Percentiles rank a stretch among this genome's conserved stretches.
Conservation (phyloP, 495 filamentous ascomycete genomes). For the Xylaria scruposa region DNA sequence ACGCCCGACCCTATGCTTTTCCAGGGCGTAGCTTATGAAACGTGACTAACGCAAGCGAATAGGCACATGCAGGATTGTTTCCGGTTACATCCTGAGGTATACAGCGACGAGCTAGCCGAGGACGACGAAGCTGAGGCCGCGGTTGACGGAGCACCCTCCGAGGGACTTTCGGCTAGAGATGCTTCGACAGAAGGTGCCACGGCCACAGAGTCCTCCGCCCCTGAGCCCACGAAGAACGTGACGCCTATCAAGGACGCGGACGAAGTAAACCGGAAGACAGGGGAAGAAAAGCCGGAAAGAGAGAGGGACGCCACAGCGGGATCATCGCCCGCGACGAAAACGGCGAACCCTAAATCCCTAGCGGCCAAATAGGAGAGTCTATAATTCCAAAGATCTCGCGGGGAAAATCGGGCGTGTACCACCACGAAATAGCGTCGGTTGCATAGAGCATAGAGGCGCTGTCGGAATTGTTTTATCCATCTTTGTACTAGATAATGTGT, state of each 20-base stretch:
- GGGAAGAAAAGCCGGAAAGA: conserved; percentile 19
- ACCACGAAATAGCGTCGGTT: conserved; percentile 12
- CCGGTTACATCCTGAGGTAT: conserved; percentile 85
- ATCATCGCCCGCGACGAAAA: conserved; percentile 11
- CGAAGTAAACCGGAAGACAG: conserved; percentile 16
- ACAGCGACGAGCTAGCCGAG: conserved; percentile 87
- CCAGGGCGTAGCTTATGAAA: not conserved
- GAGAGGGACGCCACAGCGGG: conserved; percentile 28
- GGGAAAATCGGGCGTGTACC: not conserved
- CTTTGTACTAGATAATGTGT: conserved; percentile 24
- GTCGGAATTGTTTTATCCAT: conserved; percentile 19
- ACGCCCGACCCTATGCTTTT: conserved; percentile 40
- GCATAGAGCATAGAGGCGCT: conserved; percentile 22
- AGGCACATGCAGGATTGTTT: conserved; percentile 98
- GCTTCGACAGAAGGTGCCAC: conserved; percentile 7
- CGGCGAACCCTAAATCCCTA: not conserved
- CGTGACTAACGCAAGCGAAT: conserved; percentile 37
- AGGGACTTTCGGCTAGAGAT: conserved; percentile 34
- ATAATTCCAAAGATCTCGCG: not conserved
- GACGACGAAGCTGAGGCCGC: conserved; percentile 79
- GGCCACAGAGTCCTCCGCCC: conserved; percentile 15
- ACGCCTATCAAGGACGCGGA: conserved; percentile 1
- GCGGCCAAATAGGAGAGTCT: conserved; percentile 8
- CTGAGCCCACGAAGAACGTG: conserved; percentile 18
- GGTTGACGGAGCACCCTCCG: conserved; percentile 34